Percentiles rank a stretch among this genome's conserved stretches.
These are phyloP conservation scores for Auricularia cornea DNA, from an alignment of 768 basidiomycete species.

Conservation along the genomic window DNA sequence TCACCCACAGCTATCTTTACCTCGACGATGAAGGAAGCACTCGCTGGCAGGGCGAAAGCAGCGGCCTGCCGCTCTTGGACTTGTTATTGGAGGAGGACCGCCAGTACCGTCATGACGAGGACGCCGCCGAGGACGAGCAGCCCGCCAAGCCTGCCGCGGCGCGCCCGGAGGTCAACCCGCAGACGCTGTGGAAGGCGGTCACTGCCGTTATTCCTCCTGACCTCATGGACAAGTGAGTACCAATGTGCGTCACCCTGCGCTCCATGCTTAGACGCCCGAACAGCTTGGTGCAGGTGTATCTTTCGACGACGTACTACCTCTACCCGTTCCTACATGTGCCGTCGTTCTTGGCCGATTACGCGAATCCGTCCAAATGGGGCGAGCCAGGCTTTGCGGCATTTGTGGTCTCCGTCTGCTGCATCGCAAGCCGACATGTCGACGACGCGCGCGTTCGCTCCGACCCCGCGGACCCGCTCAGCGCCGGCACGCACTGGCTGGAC, in stretches of 20 bases:
- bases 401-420: constrained; percentile 86
- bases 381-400: constrained; percentile 93
- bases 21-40: constrained; percentile 84
- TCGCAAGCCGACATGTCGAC: constrained; percentile 87
- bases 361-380: constrained; percentile 90
- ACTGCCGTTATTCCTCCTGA: constrained; percentile 82
- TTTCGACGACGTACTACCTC: constrained; percentile 90
- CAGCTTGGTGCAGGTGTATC: constrained; percentile 73
- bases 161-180: constrained; percentile 66
- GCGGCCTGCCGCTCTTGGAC: constrained; percentile 82
- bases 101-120: constrained; percentile 10
- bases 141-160: constrained; percentile 50
- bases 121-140: constrained; percentile 20
- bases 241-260: constrained; percentile 6
- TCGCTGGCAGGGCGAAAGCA: constrained; percentile 88
- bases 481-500: constrained; percentile 88
- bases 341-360: constrained; percentile 86
- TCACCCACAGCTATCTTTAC: constrained; percentile 76
- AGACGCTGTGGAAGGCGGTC: constrained; percentile 78
- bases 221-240: constrained; percentile 80
- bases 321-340: constrained; percentile 91
- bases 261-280: constrained; percentile 7
- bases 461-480: constrained; percentile 74
- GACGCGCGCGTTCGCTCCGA: constrained; percentile 82
- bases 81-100: constrained; percentile 52